phyloP scores from a whole-genome alignment of 192 early-diverging fungal genomes.

The Podila epigama region DNA sequence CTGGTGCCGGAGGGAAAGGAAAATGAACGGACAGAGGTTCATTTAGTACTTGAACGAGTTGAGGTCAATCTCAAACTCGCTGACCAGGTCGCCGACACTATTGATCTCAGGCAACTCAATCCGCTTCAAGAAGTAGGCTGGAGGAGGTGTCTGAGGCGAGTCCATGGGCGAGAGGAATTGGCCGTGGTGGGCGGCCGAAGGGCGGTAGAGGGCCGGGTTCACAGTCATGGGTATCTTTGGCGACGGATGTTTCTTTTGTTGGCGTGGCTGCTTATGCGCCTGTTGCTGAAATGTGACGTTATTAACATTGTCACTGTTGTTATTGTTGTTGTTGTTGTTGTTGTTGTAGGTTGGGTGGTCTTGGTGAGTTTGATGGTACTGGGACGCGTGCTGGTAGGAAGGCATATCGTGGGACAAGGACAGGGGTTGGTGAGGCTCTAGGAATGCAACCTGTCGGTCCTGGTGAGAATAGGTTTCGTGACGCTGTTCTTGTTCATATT shows the following conservation, averaged over 20 bases:
- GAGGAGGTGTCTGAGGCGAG: constrained; percentile 36
- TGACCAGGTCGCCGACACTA: constrained; percentile 25
- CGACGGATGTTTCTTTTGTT: not conserved
- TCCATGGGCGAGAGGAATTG: constrained; percentile 32
- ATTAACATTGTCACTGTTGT: constrained; percentile 4
- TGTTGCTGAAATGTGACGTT: constrained; percentile 17
- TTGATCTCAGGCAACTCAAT: constrained; percentile 30
- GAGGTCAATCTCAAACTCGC: constrained; percentile 33
- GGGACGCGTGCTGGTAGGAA: constrained; percentile 6
- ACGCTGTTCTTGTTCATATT: not conserved
- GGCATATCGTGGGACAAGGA: not conserved
- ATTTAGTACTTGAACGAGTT: constrained; percentile 23
- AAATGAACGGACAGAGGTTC: not conserved
- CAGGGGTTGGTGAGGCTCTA: constrained; percentile 8
- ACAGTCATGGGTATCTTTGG: constrained; percentile 1
- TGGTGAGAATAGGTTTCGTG: not conserved
- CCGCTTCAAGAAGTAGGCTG: constrained; percentile 29
- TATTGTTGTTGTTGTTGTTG: constrained; percentile 21
- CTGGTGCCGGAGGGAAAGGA: not conserved
- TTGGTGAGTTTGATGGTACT: constrained; percentile 7
- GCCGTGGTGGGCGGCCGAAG: constrained; percentile 11
- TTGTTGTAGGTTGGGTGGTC: not conserved
- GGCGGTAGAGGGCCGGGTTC: constrained; percentile 3
- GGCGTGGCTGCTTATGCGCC: constrained; percentile 21
- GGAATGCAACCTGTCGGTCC: not conserved